Conservation (phyloP, 1,284 basidiomycete genomes). For the Amylostereum areolatum region DNA sequence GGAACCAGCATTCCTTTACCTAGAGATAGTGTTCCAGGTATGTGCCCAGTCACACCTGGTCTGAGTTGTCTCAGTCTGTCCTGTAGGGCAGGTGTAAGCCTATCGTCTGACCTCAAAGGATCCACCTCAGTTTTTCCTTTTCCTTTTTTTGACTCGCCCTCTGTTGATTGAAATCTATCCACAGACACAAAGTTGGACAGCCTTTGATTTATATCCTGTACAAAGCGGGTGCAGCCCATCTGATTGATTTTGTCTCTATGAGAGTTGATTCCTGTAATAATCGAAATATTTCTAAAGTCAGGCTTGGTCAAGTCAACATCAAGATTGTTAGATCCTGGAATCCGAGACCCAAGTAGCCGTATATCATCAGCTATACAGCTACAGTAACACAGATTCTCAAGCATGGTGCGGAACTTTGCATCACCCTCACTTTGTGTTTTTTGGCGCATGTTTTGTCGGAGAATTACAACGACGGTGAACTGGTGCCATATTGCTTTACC, state of each 20-base stretch:
- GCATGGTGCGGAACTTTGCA: conserved; percentile 18
- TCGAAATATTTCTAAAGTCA: conserved; percentile 23
- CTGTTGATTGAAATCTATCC: no score
- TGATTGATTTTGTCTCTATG: conserved; percentile 28
- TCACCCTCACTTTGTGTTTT: conserved; percentile 17
- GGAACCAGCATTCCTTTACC: no score
- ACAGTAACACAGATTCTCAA: conserved; percentile 29
- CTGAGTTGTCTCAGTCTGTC: no score
- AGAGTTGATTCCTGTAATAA: conserved; percentile 26
- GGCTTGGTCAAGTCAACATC: conserved; percentile 9
- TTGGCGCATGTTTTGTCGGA: conserved; percentile 33
- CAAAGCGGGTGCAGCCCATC: conserved; percentile 21
- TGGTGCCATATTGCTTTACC: conserved; percentile 30
- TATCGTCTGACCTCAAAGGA: no score
- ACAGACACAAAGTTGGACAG: no score
- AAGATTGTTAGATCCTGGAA: conserved; percentile 8
- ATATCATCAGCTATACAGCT: conserved; percentile 28
- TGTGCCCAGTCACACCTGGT: no score
- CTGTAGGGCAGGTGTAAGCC: no score
- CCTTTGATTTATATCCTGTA: conserved; percentile 20
- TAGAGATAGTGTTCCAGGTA: no score
- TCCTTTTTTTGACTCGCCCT: no score
- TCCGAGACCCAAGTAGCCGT: conserved; percentile 19
- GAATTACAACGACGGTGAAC: conserved; percentile 27
- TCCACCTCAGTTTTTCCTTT: no score